Evolutionary conservation across 2,329 filamentous ascomycete species (phyloP).

Genomic region (Monilinia fructigena): DNA sequence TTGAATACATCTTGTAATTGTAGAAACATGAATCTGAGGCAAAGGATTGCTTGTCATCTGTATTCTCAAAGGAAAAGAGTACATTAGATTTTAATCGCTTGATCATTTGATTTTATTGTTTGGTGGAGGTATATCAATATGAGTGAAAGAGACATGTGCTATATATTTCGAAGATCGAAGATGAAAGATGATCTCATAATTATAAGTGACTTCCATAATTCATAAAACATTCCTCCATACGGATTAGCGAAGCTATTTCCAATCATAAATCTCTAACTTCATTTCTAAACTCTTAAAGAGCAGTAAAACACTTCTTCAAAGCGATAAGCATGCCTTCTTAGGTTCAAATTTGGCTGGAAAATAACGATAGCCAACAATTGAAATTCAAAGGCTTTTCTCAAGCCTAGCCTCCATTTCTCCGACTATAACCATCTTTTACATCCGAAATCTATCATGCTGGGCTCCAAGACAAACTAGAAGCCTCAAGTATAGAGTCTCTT

Average conservation of each 20-base stretch:
- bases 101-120: background rate
- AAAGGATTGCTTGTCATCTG: background rate
- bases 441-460: background rate
- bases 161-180: background rate
- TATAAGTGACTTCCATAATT: background rate
- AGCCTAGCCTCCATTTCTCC: background rate
- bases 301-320: background rate
- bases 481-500: background rate
- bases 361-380: background rate
- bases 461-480: background rate
- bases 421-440: background rate
- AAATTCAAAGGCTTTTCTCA: background rate
- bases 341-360: background rate
- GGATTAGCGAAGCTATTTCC: too few species aligned
- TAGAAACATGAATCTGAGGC: background rate
- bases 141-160: background rate
- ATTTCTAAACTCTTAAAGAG: background rate
- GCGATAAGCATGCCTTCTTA: background rate
- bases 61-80: background rate
- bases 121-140: background rate
- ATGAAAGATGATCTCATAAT: background rate
- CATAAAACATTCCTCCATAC: conserved; percentile 2
- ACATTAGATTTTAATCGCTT: background rate
- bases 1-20: background rate
- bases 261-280: background rate